Evolutionary conservation across 257 asterid genomes (phyloP), one percentile per base, ranked within the genome.

Genomic region (Pogostemon cablin): DNA sequence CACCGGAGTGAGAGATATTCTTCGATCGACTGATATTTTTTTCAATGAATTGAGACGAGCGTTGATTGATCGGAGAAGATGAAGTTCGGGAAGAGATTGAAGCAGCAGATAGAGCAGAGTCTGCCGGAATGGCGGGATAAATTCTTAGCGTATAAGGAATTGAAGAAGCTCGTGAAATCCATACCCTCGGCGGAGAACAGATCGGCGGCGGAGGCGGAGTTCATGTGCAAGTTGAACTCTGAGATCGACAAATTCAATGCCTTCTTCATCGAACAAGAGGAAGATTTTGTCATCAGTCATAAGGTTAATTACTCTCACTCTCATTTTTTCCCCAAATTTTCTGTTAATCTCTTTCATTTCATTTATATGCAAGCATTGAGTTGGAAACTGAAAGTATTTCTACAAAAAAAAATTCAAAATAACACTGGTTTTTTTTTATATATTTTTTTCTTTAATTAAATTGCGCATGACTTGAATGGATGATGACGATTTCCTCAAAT

Each of bases 21-120:
- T 25, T 25, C 32, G 32, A 25, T 25, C 32, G 32, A 25, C 32
- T 25, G 32, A 25, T 25, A 25, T 25, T 25, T 25, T 15, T 25
- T 25, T 25, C 32, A 25, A 25, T 25, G 32, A 25, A 25, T 25
- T 25, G 32, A 25, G 32, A 25, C 32, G 32, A 25, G 32, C 32
- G 32, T 25, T 25, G 32, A 25, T 25, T 25, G 32, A 25, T 25
- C 32, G 32, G 32, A 25, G 32, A 25, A 25, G 32, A 93, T 95
- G 99, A 95, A 95, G 80, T 91, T 95, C 43, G 98, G 99, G 9
- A 95, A 95, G 86, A 80, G 96, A 73, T 77, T 95, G 86, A 88
- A 95, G 80, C 83, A 78, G 68, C 98, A 91, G 8, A 84, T 81
- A 38, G 78, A 91, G 68, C 95, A 89, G 71, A 85, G 92, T 55